Base-by-base conservation (phyloP, 2,329 filamentous ascomycete species). In the Hypoxylon sp. region DNA sequence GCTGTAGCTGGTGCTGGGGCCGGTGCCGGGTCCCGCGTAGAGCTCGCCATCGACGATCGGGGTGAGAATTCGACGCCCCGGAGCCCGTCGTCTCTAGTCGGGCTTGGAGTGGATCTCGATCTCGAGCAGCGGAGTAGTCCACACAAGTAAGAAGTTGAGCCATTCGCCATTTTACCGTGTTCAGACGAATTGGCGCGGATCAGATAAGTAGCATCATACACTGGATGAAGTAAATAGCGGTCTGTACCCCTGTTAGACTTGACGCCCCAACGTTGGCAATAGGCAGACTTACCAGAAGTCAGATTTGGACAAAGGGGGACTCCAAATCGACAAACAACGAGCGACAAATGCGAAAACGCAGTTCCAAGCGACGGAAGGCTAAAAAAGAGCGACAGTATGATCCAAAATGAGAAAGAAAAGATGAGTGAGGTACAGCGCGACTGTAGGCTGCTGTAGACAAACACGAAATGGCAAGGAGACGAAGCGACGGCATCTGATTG, bases 11-110 rank as follows among this genome's bases (percentile, higher is more conserved):
- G 20, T 20, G 53, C 10, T 22, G 31, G 35, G 14, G 8, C n/a
- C 1, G 51, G 40, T n/a, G 53, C 40, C 13, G 35, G 40, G n/a
- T 58, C n/a, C n/a, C 56, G 27, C 14, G 37, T 62, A 6, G 68
- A 72, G 57, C 72, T 75, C 17, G 69, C 69, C 37, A 60, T 67
- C 0, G 74, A 75, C 3, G 72, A 61, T 20, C 73, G 63, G 1
- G 74, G 70, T 0, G 73, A 72, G 63, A 74, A 75, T 53, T 75
- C 72, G 31, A 75, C 69, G 31, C 72, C 74, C 10, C 46, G 31
- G 3, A 74, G 61, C 10, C 64, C 68, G 42, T 54, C 14, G n/a
- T 65, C 40, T 2, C 48, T 44, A 11, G 42, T 25, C 11, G 66
- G 51, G 2, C 8, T 25, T 1, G 55, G 64, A 5, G 53, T n/a